phyloP scores from a whole-genome alignment of 139 green algal genomes.

The Pycnococcus provasolii region DNA sequence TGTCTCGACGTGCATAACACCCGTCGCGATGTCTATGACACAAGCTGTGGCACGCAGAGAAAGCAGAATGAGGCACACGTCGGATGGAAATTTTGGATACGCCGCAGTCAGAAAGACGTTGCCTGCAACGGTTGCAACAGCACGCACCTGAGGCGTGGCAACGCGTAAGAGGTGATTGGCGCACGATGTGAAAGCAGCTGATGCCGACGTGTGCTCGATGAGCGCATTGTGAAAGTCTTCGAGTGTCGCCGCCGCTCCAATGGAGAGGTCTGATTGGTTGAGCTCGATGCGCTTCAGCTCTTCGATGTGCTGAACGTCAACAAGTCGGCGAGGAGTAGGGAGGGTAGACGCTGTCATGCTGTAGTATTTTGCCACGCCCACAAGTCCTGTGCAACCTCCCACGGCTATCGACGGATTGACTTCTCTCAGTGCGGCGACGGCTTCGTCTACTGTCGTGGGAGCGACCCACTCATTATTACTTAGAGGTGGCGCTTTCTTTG shows the following conservation, averaged over 20 bases:
- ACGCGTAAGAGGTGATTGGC: slow-evolving; percentile 40
- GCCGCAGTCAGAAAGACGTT: slow-evolving; percentile 45
- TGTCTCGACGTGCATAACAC: background rate
- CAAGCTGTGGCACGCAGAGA: background rate
- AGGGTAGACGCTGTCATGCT: too few relatives aligned
- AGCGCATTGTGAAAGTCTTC: background rate
- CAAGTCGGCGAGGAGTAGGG: too few relatives aligned
- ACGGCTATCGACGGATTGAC: too few relatives aligned
- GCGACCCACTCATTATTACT: too few relatives aligned
- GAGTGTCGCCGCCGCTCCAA: background rate
- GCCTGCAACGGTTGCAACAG: slow-evolving; percentile 50
- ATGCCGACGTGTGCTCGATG: background rate
- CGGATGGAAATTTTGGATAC: slow-evolving; percentile 22
- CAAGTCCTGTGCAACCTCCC: too few relatives aligned
- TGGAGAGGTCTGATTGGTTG: too few relatives aligned
- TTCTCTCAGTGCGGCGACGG: too few relatives aligned
- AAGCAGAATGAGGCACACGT: slow-evolving; percentile 17
- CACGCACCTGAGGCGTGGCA: slow-evolving; percentile 51
- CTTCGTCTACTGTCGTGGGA: too few relatives aligned
- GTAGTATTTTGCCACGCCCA: too few relatives aligned
- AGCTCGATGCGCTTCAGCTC: too few relatives aligned
- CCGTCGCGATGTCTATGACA: background rate
- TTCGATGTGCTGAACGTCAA: too few relatives aligned
- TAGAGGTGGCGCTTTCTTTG: too few relatives aligned
- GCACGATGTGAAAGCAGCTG: slow-evolving; percentile 1